phyloP scores from a whole-genome alignment of 768 basidiomycete species.

The Mycena indigotica region DNA sequence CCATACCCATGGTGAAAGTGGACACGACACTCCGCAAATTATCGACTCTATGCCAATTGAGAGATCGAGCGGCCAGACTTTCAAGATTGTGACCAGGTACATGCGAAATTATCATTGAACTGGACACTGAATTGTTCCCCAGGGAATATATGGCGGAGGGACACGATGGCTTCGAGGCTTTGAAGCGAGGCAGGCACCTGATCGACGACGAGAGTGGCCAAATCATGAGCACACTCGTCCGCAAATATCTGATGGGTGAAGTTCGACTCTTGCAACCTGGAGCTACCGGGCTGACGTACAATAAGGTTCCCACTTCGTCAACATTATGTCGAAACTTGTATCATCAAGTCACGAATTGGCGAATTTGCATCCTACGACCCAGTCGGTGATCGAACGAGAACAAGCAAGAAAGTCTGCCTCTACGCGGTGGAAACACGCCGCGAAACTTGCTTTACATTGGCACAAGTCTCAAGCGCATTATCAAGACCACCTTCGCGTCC shows the following conservation, averaged over 20 bases:
- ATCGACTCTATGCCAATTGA: constrained; percentile 56
- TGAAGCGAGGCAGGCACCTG: constrained; percentile 67
- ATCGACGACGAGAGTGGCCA: constrained; percentile 85
- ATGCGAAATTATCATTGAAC: neutral
- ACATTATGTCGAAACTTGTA: constrained; percentile 56
- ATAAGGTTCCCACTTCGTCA: constrained; percentile 76
- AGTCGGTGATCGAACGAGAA: constrained; percentile 50
- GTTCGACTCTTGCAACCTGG: neutral
- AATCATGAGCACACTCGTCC: constrained; percentile 75
- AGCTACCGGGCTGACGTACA: constrained; percentile 8
- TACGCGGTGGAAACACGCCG: constrained; percentile 52
- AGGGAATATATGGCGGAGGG: constrained; percentile 83
- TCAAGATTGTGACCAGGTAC: constrained; percentile 67
- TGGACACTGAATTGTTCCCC: neutral
- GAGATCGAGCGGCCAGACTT: constrained; percentile 57
- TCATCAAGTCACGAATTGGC: constrained; percentile 30
- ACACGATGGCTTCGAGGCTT: constrained; percentile 76
- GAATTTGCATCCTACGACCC: constrained; percentile 47
- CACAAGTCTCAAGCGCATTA: constrained; percentile 57
- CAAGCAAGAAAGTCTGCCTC: constrained; percentile 39
- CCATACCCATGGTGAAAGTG: constrained; percentile 24
- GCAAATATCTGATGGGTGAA: constrained; percentile 81
- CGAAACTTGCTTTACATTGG: constrained; percentile 42
- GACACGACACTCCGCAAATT: constrained; percentile 32
- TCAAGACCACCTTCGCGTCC: constrained; percentile 58